Base-by-base conservation (phyloP, 1,139 yeast species). In the Geotrichum siamense region DNA sequence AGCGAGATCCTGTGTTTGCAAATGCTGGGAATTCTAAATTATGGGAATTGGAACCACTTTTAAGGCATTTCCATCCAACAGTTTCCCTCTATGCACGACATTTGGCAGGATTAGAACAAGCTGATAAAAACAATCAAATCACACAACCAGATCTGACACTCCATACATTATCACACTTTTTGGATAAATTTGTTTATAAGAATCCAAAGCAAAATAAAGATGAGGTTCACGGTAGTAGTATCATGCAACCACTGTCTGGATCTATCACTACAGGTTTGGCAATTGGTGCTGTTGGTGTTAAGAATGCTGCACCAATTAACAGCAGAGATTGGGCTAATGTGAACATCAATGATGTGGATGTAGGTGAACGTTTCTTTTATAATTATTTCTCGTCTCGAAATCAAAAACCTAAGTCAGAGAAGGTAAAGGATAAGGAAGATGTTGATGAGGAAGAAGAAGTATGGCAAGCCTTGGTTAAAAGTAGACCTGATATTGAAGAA, bases 161-260 rank as follows among this genome's bases (percentile, higher is more conserved):
- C 51, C 91, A 80, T 64, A 80, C 96, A 0, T 70, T 91, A 52
- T 71, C 86, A 22, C 97, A 89, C 64, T 91, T 91, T 75, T 73
- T 91, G 68, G 96, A 91, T 64, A 77, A 95, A 63, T 91, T 93
- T 68, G 96, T 93, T 30, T 91, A 91, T 69, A 82, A 85, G 66
- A 87, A 87, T 61, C 87, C 96, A 43, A 86, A 85, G 67, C 82
- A 79, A 57, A 10, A 10, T 10, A 84, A 82, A 64, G 71, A 79
- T 19, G 69, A 81, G 28, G 49, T 60, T 13, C 81, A 84, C 60
- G 97, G 97, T 58, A 71, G 82, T 2, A 85, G 96, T 40, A 89
- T 91, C 61, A 93, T 93, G 97, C 98, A 91, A 70, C 97, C 98
- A 41, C 71, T 93, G 52, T 93, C 96, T 39, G 97, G 97, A 48